Base-by-base conservation (phyloP, 176 grass and related monocot species). In the Musa beccarii region DNA sequence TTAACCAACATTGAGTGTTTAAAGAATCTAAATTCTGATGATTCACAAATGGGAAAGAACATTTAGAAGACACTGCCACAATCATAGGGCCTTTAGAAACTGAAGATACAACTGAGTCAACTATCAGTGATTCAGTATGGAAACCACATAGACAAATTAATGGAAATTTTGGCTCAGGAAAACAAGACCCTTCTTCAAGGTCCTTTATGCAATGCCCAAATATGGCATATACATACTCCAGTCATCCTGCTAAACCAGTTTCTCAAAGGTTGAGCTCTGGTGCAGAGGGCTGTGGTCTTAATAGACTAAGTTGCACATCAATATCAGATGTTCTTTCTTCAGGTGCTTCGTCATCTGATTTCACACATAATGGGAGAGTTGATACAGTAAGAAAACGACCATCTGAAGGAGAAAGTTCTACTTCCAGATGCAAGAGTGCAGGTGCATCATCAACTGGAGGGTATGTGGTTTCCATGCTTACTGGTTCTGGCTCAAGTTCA, bases 231-330 rank as follows among this genome's bases (percentile, higher is more conserved):
- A 79, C 53, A 63, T 85, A 59, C 77, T 53, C 50, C 43, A 64
- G 19, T 16, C 51, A 57, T 19, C 70, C 70, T 34, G 25, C 79
- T 70, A 86, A 78, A 73, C 49, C 20, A 17, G 19, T 12, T 29
- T 81, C 85, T 73, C 78, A 69, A 80, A 51, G 15, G 26, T 28
- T 65, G 71, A 54, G 81, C 70, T 66, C 68, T 76, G 81, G 83
- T 66, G 57, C 79, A 63, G 81, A 86, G 53, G 90, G 79, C 57
- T 85, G 66, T 49, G 55, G 87, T 55, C 70, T 88, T 23, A 93
- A 85, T 75, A 85, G 72, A 72, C 54, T 90, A 72, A 85, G 90
- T 77, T 96, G 89, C 82, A 85, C 87, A 79, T 88, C 90, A 78
- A 82, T 88, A 83, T 85, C 90, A 52, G 93, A 90, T 75, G 84